These are phyloP conservation scores for Apiospora rasikravindrae DNA, from an alignment of 2,329 filamentous ascomycete genomes.

Conservation along the genomic window DNA sequence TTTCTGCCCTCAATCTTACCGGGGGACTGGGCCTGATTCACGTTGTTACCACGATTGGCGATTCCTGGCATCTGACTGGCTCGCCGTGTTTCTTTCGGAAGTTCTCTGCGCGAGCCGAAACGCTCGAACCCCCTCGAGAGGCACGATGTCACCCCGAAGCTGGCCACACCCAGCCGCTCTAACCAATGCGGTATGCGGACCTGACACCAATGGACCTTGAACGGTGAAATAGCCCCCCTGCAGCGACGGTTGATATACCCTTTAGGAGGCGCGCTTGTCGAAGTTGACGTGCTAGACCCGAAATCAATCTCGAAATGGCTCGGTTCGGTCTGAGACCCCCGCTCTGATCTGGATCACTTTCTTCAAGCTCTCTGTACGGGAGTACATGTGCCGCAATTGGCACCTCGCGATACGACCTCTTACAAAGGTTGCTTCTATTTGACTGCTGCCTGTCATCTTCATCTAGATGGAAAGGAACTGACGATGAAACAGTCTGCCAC, in stretches of 20 bases:
- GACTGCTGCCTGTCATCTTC: neutral
- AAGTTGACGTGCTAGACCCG: neutral
- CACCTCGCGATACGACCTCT: neutral
- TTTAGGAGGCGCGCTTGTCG: neutral
- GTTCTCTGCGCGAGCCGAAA: neutral
- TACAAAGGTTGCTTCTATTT: neutral
- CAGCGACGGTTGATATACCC: neutral
- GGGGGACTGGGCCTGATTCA: neutral
- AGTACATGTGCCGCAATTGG: neutral
- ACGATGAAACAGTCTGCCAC: neutral
- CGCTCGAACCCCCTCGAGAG: neutral
- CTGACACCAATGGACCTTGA: conserved; percentile 11
- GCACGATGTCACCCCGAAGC: neutral
- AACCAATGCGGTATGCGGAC: conserved; percentile 5
- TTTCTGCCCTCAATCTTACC: neutral
- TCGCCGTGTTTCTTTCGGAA: neutral
- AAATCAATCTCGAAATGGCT: neutral
- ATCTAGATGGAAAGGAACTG: neutral
- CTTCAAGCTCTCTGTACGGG: neutral
- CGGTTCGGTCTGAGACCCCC: neutral
- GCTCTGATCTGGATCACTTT: conserved; percentile 15
- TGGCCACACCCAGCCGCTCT: neutral
- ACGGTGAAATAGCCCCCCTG: neutral
- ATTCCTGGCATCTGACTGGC: conserved; percentile 4
- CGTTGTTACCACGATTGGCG: neutral